These are phyloP conservation scores for Fusarium mexicanum DNA, from an alignment of 2,329 filamentous ascomycete genomes.

Conservation along the genomic window DNA sequence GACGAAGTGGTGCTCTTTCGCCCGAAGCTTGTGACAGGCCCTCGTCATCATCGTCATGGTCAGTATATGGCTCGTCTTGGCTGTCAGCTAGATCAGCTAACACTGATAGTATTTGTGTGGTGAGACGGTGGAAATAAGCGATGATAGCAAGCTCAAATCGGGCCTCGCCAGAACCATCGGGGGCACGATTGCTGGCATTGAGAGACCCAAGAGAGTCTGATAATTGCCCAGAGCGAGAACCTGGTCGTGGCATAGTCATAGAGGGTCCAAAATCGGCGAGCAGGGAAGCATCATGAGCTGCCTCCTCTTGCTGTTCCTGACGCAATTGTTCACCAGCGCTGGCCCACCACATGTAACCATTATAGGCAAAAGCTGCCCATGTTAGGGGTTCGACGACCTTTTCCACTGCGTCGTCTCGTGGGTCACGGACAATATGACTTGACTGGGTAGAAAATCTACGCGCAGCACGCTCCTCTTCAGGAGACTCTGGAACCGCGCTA, in stretches of 20 bases:
- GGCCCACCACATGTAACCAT: conserved; percentile 90
- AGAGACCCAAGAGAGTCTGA: conserved; percentile 59
- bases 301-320: conserved; percentile 68
- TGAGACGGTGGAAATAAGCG: conserved; percentile 83
- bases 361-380: conserved; percentile 81
- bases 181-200: conserved; percentile 47
- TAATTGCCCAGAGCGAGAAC: conserved; percentile 49
- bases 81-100: conserved; percentile 69
- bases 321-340: conserved; percentile 78
- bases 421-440: conserved; percentile 45
- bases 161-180: conserved; percentile 55
- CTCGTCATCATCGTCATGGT: conserved; percentile 48
- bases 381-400: conserved; percentile 69
- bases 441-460: conserved; percentile 44
- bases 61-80: conserved; percentile 55
- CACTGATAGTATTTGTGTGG: conserved; percentile 70
- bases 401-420: conserved; percentile 61
- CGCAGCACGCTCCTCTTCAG: conserved; percentile 40
- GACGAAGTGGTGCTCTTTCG: conserved; percentile 43
- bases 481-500: conserved; percentile 43
- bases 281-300: conserved; percentile 63
- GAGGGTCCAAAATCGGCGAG: conserved; percentile 61
- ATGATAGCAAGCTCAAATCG: conserved; percentile 75
- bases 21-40: conserved; percentile 47
- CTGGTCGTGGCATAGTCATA: conserved; percentile 45